Evolutionary conservation across 2,329 filamentous ascomycete genomes (phyloP).

Genomic region (Hymenoscyphus scutula): DNA sequence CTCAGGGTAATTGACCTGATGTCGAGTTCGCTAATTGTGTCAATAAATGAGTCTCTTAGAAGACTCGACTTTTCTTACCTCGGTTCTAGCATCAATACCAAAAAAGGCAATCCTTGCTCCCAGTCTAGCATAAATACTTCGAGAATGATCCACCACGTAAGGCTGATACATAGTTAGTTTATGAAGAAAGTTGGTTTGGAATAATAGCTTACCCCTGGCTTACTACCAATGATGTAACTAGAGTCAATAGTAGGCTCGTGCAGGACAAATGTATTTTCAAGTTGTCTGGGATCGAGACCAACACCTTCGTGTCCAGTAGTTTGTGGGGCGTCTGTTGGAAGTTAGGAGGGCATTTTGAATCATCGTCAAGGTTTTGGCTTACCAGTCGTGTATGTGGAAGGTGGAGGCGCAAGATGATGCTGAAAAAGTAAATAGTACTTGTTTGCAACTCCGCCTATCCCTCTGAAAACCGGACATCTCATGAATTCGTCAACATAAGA

Average conservation of each 20-base stretch:
- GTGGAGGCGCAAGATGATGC: slow-evolving; percentile 83
- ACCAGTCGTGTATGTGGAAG: slow-evolving; percentile 82
- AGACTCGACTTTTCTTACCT: slow-evolving; percentile 41
- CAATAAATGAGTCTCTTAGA: slow-evolving; percentile 32
- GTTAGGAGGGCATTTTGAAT: slow-evolving; percentile 18
- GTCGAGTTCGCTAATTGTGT: slow-evolving; percentile 64
- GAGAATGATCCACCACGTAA: slow-evolving; percentile 84
- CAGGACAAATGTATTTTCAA: slow-evolving; percentile 71
- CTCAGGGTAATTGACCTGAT: slow-evolving; percentile 91
- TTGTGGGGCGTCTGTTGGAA: slow-evolving; percentile 46
- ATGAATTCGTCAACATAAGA: slow-evolving; percentile 95
- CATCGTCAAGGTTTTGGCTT: slow-evolving; percentile 38
- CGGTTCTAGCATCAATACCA: slow-evolving; percentile 88
- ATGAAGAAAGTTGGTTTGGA: not conserved
- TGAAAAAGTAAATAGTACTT: slow-evolving; percentile 99
- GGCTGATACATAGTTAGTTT: slow-evolving; percentile 45
- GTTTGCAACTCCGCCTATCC: slow-evolving; percentile 86
- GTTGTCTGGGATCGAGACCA: slow-evolving; percentile 64
- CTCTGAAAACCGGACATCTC: slow-evolving; percentile 86
- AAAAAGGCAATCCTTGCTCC: slow-evolving; percentile 82
- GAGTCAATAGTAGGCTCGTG: slow-evolving; percentile 58
- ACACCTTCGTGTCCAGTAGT: slow-evolving; percentile 59
- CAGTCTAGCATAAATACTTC: slow-evolving; percentile 81
- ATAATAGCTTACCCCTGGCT: slow-evolving; percentile 47
- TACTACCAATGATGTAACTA: slow-evolving; percentile 63